Evolutionary conservation across 495 filamentous ascomycete genomes (phyloP).

Genomic region (Daldinia caldariorum): DNA sequence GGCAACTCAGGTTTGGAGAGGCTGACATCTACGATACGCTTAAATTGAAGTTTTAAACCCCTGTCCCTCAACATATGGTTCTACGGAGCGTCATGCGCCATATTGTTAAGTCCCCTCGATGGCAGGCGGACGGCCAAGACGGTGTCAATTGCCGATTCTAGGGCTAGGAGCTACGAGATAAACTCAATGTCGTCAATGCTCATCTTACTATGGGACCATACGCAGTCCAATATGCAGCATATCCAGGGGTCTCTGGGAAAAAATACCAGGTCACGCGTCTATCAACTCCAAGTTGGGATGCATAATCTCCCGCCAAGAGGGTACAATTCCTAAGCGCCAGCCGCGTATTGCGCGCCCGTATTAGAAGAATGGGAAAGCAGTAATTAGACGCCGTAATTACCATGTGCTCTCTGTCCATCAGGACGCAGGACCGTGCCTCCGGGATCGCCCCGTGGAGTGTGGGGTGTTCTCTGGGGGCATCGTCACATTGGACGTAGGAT

Average conservation of each 20-base stretch:
- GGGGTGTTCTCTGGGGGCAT: slow-evolving; percentile 39
- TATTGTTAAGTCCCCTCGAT: slow-evolving; percentile 33
- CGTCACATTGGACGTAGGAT: slow-evolving; percentile 24
- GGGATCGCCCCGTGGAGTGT: slow-evolving; percentile 41
- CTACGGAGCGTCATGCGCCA: slow-evolving; percentile 41
- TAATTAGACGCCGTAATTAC: slow-evolving; percentile 23
- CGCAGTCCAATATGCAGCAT: slow-evolving; percentile 21
- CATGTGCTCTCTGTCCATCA: slow-evolving; percentile 42
- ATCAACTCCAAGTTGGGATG: slow-evolving; percentile 33
- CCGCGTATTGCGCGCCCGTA: slow-evolving; percentile 28
- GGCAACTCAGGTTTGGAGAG: slow-evolving; percentile 24
- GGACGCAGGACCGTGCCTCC: slow-evolving; percentile 44
- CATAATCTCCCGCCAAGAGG: slow-evolving; percentile 36
- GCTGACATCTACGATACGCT: slow-evolving; percentile 9
- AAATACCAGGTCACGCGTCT: slow-evolving; percentile 38
- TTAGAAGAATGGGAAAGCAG: slow-evolving; percentile 17
- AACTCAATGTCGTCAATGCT: slow-evolving; percentile 5
- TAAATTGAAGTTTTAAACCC: slow-evolving; percentile 12
- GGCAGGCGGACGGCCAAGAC: slow-evolving; percentile 25
- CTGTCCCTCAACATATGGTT: slow-evolving; percentile 21
- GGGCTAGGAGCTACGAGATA: slow-evolving; percentile 21
- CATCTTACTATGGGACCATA: slow-evolving; percentile 18
- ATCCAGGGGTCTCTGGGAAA: slow-evolving; percentile 17
- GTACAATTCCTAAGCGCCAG: slow-evolving; percentile 17
- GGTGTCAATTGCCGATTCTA: slow-evolving; percentile 37